Base-by-base conservation (phyloP, 768 basidiomycete species). In the Tricholoma terreum region DNA sequence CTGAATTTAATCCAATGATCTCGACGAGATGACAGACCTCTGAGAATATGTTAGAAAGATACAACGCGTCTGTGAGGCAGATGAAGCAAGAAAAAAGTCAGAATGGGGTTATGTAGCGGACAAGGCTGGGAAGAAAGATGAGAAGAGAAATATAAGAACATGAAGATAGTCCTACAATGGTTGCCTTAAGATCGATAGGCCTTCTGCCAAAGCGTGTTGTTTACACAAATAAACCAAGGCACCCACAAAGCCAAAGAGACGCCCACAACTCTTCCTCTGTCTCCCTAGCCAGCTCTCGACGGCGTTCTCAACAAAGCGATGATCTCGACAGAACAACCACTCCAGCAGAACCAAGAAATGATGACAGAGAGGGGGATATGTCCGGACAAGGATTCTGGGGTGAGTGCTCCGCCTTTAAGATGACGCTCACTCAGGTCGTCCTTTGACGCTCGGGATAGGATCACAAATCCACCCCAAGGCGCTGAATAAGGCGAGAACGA, bases 231-330 rank as follows among this genome's bases (percentile, higher is more conserved):
- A 70, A 67, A 65, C 50, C 60, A 60, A 53, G 61, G 62, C 74
- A 63, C 72, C 73, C 72, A 74, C 73, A 75, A 66, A 54, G 65
- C 66, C 68, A 72, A 74, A 72, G 66, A 69, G 60, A 64, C 67
- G 67, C 69, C 69, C 63, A 72, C 71, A 71, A 69, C 59, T 61
- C 36, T 59, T 21, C 33, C n/a, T 30, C 22, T 45, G 43, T n/a
- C 38, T 42, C 17, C 17, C 15, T 4, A 14, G 22, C 21, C 5
- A 27, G n/a, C 46, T 17, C 46, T 4, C 8, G 24, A 31, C n/a
- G 24, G 3, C 24, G 24, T n/a, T 30, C 27, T 27, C 46, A 27
- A 30, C 7, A 15, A 30, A 1, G 14, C 2, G 5, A 10, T 24
- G 11, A 24, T 27, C 31, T 24, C 33, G 9, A 58, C 8, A 33